Percentiles rank a stretch among this genome's conserved stretches.
Conservation (phyloP, 208 protist species). For the Leptomonas pyrrhocoris region DNA sequence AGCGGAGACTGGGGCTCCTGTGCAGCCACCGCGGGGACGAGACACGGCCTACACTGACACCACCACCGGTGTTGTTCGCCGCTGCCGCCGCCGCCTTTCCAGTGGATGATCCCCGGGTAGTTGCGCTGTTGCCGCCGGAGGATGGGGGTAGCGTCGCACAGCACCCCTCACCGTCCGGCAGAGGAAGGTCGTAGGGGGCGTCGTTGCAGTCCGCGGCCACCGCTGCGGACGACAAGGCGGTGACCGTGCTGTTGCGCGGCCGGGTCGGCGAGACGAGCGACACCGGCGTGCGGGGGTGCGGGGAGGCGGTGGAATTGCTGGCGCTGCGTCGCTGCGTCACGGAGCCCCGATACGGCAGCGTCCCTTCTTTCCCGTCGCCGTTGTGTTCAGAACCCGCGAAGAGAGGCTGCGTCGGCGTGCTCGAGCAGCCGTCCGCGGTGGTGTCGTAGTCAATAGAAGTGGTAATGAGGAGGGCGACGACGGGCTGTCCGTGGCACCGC, state of each 20-base stretch:
- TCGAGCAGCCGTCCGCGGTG: background rate
- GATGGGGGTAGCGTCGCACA: background rate
- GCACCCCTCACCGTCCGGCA: slow-evolving; percentile 8
- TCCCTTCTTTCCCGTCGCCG: background rate
- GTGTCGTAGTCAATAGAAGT: background rate
- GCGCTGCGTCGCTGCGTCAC: slow-evolving; percentile 5
- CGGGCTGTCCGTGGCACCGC: background rate
- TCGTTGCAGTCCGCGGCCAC: slow-evolving; percentile 1
- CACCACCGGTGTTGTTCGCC: background rate
- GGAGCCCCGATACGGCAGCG: too few species aligned
- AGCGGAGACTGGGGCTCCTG: background rate
- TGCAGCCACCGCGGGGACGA: background rate
- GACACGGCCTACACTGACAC: background rate
- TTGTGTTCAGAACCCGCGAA: background rate
- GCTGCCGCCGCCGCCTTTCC: background rate
- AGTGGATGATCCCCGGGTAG: too few species aligned
- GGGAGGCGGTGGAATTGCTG: background rate
- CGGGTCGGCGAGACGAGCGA: background rate
- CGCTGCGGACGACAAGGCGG: background rate
- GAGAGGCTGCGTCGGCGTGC: slow-evolving; percentile 4
- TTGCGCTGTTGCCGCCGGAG: background rate
- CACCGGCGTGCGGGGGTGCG: background rate
- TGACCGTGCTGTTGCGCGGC: background rate
- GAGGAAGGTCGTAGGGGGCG: slow-evolving; percentile 22
- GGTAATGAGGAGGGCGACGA: background rate